These are phyloP conservation scores for Penicillium egyptiacum DNA, from an alignment of 495 filamentous ascomycete species.

Conservation along the genomic window DNA sequence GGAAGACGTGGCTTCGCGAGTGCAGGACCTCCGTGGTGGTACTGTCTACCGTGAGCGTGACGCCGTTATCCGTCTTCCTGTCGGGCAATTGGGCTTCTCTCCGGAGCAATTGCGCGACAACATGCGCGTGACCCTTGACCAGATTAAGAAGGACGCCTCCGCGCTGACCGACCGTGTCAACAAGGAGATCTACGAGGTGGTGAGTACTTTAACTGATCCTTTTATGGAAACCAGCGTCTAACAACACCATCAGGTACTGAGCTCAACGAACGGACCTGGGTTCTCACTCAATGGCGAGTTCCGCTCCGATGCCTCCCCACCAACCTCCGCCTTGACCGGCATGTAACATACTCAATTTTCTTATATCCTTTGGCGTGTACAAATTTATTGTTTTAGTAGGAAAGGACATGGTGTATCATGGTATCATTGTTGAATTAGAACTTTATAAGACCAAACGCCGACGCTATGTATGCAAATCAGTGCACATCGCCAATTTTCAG, in stretches of 20 bases:
- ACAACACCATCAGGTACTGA: conserved; percentile 63
- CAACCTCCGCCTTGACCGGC: conserved; percentile 44
- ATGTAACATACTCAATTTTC: conserved; percentile 44
- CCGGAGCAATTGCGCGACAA: conserved; percentile 85
- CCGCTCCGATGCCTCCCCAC: conserved; percentile 55
- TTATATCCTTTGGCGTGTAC: conserved; percentile 39
- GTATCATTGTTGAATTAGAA: conserved; percentile 48
- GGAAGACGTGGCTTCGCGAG: conserved; percentile 65
- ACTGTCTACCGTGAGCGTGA: conserved; percentile 82
- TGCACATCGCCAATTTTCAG: conserved; percentile 7
- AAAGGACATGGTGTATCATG: conserved; percentile 49
- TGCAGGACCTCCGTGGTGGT: conserved; percentile 78
- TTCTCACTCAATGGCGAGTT: conserved; percentile 83
- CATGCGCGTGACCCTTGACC: conserved; percentile 71
- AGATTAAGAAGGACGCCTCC: conserved; percentile 74
- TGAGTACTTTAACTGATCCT: conserved; percentile 33
- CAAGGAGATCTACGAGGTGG: conserved; percentile 90
- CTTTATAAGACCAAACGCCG: conserved; percentile 34
- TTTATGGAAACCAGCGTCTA: conserved; percentile 3
- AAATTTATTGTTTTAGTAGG: conserved; percentile 48
- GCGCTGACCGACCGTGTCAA: conserved; percentile 65
- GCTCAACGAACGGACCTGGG: conserved; percentile 81
- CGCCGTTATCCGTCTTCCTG: conserved; percentile 81
- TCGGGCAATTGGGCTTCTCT: conserved; percentile 88
- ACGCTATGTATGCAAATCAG: conserved; percentile 43